phyloP scores from a whole-genome alignment of 306 rosid species.

The Cicer arietinum region DNA sequence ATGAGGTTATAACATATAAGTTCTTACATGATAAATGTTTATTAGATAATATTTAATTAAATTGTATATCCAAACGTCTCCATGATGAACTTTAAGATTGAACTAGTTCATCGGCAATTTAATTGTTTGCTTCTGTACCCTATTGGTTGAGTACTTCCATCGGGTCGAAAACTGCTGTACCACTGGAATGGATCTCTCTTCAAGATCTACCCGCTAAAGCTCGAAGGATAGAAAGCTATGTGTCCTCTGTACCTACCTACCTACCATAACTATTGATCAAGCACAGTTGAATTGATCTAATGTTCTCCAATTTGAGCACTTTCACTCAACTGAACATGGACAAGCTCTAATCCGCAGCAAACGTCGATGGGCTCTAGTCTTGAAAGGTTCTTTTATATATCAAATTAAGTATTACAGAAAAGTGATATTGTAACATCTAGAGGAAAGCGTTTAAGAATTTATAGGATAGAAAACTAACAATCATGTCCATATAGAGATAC shows the following conservation, averaged over 20 bases:
- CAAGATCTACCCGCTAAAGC: too few species aligned
- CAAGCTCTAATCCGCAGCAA: not conserved
- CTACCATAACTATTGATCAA: not conserved
- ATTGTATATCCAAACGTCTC: not conserved
- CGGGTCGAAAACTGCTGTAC: too few species aligned
- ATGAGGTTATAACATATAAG: not conserved
- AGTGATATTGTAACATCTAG: conserved; percentile 4
- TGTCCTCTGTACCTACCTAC: not conserved
- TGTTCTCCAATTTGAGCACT: not conserved
- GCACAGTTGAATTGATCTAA: not conserved
- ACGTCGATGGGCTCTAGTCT: not conserved
- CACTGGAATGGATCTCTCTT: too few species aligned
- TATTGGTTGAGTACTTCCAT: too few species aligned
- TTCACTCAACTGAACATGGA: not conserved
- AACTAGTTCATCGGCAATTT: too few species aligned
- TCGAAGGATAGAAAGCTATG: too few species aligned
- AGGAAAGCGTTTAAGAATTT: not conserved
- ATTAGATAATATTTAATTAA: not conserved
- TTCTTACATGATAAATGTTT: not conserved
- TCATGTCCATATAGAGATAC: conserved; percentile 31
- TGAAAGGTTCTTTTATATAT: not conserved
- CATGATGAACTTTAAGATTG: too few species aligned
- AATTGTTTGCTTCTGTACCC: too few species aligned
- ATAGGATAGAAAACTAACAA: conserved; percentile 1
- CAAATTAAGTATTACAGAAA: not conserved